Evolutionary conservation across 805 yeast species (phyloP).

Genomic region (Starmera quercuum): DNA sequence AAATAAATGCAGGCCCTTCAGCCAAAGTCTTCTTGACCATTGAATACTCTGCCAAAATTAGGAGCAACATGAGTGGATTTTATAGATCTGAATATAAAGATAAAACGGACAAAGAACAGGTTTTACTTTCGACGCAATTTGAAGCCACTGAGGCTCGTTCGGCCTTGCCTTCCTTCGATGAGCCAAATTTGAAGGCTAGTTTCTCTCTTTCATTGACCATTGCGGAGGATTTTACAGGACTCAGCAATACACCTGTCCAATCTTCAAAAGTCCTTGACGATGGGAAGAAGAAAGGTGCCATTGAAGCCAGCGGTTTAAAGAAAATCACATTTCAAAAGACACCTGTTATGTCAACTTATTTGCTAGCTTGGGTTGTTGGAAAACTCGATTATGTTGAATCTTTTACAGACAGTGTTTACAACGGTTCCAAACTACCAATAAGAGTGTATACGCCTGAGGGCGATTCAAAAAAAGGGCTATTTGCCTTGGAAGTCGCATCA

Average conservation of each 20-base stretch:
- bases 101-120: constrained; percentile 52
- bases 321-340: constrained; percentile 50
- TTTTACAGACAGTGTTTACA: constrained; percentile 22
- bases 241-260: constrained; percentile 59
- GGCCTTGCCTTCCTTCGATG: constrained; percentile 82
- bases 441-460: constrained; percentile 80
- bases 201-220: constrained; percentile 59
- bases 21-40: constrained; percentile 36
- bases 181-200: constrained; percentile 72
- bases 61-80: constrained; percentile 74
- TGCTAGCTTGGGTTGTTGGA: constrained; percentile 77
- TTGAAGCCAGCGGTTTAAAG: constrained; percentile 18
- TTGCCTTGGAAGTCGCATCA: constrained; percentile 66
- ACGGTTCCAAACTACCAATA: constrained; percentile 65
- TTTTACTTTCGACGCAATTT: constrained; percentile 76
- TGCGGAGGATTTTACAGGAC: constrained; percentile 44
- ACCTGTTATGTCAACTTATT: constrained; percentile 76
- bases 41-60: constrained; percentile 50
- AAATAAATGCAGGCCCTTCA: constrained; percentile 26
- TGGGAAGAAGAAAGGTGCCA: constrained; percentile 42
- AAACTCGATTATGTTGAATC: constrained; percentile 66
- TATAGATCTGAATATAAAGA: constrained; percentile 62
- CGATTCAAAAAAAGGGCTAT: constrained; percentile 57
- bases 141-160: constrained; percentile 81
- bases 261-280: constrained; percentile 38